Evolutionary conservation across 2,329 filamentous ascomycete genomes (phyloP).

Genomic region (Aspergillus proliferans): DNA sequence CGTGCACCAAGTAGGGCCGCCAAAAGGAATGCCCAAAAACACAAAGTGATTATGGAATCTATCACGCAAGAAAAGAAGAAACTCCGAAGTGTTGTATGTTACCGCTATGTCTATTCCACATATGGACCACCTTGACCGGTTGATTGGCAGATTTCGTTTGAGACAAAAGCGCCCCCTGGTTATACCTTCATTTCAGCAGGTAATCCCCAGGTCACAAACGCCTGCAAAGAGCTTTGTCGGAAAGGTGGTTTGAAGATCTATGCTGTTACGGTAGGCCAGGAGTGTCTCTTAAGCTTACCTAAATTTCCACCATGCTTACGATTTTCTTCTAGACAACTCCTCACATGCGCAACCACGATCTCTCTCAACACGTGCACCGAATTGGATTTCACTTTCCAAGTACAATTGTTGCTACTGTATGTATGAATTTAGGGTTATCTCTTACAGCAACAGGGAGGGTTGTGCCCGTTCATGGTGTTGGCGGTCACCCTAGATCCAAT

Average conservation of each 20-base stretch:
- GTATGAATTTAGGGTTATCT: constrained; percentile 42
- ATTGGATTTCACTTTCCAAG: constrained; percentile 60
- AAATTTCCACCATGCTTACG: constrained; percentile 4
- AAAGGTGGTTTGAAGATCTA: constrained; percentile 49
- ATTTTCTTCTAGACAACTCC: constrained; percentile 41
- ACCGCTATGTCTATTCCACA: constrained; percentile 2
- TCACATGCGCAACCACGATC: constrained; percentile 44
- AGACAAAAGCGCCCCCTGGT: constrained; percentile 50
- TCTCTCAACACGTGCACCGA: constrained; percentile 56
- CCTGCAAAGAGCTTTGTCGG: constrained; percentile 55
- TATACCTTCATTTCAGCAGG: constrained; percentile 58
- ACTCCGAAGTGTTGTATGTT: constrained; percentile 47
- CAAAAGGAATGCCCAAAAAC: constrained; percentile 34
- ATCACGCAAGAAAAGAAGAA: constrained; percentile 57
- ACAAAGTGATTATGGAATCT: constrained; percentile 55
- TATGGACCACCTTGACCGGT: constrained; percentile 27
- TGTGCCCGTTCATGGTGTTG: constrained; percentile 30
- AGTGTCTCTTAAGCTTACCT: constrained; percentile 5
- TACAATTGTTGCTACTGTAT: constrained; percentile 53
- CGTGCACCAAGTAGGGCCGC: constrained; percentile 27
- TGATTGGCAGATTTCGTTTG: constrained; percentile 47
- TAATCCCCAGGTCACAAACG: constrained; percentile 53
- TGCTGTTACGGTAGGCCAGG: constrained; percentile 53
- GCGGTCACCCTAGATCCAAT: constrained; percentile 16
- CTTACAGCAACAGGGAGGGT: constrained; percentile 44